Conservation (phyloP, 1,284 basidiomycete genomes). For the Ustilago xerochloae region DNA sequence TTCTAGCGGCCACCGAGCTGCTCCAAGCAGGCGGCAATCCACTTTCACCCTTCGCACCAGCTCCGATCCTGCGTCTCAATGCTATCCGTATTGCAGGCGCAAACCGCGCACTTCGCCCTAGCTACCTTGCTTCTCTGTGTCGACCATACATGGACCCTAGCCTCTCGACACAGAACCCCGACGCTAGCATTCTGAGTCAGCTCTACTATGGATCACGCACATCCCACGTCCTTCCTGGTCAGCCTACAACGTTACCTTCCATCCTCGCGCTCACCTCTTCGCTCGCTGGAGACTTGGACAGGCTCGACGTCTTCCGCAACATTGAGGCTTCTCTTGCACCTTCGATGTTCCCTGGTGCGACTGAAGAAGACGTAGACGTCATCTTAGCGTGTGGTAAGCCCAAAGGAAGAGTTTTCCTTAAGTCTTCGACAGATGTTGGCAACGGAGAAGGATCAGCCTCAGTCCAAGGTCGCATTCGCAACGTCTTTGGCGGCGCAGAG, state of each 20-base stretch:
- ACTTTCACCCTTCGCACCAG: constrained; percentile 27
- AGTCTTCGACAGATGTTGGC: constrained; percentile 90
- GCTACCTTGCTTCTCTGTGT: constrained; percentile 83
- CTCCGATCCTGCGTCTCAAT: constrained; percentile 71
- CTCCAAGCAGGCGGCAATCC: constrained; percentile 25
- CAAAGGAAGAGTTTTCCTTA: constrained; percentile 81
- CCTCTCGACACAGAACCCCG: constrained; percentile 35
- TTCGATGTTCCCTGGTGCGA: constrained; percentile 74
- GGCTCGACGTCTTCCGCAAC: constrained; percentile 80
- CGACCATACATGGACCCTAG: constrained; percentile 73
- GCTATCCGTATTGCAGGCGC: constrained; percentile 85
- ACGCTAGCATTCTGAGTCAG: constrained; percentile 45
- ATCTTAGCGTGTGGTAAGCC: constrained; percentile 80
- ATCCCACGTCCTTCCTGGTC: constrained; percentile 51
- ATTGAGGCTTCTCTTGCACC: constrained; percentile 80
- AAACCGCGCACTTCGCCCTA: constrained; percentile 75
- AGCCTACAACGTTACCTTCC: constrained; percentile 56
- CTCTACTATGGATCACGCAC: constrained; percentile 66
- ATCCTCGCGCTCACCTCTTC: constrained; percentile 76
- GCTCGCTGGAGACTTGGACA: constrained; percentile 77
- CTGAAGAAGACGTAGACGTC: constrained; percentile 82
- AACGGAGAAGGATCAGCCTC: constrained; percentile 83
- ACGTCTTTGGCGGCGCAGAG: constrained; percentile 92
- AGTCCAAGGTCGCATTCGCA: constrained; percentile 69
- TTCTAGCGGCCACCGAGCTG: constrained; percentile 48